phyloP scores from a whole-genome alignment of 1,284 basidiomycete genomes.

The Cryptococcus sp. region DNA sequence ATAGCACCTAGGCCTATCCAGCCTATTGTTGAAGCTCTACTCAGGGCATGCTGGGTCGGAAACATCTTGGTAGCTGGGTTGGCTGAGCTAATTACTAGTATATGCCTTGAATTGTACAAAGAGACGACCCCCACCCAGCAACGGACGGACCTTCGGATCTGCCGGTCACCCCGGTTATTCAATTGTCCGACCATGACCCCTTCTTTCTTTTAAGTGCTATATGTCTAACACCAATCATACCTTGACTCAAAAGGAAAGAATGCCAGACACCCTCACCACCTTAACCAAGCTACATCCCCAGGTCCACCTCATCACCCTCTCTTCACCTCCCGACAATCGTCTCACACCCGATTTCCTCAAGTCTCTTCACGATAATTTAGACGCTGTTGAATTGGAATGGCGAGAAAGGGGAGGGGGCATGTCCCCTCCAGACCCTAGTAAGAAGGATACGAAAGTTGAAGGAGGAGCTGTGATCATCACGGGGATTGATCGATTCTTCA shows the following conservation, averaged over 20 bases:
- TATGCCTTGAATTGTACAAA: no score
- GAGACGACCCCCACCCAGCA: no score
- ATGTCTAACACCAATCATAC: no score
- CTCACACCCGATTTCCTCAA: slow-evolving; percentile 38
- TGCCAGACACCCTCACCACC: neutral
- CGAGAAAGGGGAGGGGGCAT: slow-evolving; percentile 53
- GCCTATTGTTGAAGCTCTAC: slow-evolving; percentile 33
- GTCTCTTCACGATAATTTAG: slow-evolving; percentile 55
- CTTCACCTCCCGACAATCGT: slow-evolving; percentile 46
- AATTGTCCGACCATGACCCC: no score
- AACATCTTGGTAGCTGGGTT: no score
- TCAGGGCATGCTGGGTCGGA: slow-evolving; percentile 19
- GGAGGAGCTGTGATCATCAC: slow-evolving; percentile 73
- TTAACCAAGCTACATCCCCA: slow-evolving; percentile 31
- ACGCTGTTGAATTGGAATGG: slow-evolving; percentile 76
- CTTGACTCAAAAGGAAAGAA: no score
- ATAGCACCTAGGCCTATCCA: slow-evolving; percentile 46
- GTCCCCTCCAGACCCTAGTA: slow-evolving; percentile 43
- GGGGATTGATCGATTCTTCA: slow-evolving; percentile 74
- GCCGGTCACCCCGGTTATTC: neutral
- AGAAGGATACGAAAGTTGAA: slow-evolving; percentile 48
- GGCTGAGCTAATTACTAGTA: no score
- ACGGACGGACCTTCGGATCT: no score
- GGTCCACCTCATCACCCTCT: slow-evolving; percentile 40
- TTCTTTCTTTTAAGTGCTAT: no score